Evolutionary conservation across 2,329 filamentous ascomycete genomes (phyloP).

Genomic region (Cryphonectria japonica): DNA sequence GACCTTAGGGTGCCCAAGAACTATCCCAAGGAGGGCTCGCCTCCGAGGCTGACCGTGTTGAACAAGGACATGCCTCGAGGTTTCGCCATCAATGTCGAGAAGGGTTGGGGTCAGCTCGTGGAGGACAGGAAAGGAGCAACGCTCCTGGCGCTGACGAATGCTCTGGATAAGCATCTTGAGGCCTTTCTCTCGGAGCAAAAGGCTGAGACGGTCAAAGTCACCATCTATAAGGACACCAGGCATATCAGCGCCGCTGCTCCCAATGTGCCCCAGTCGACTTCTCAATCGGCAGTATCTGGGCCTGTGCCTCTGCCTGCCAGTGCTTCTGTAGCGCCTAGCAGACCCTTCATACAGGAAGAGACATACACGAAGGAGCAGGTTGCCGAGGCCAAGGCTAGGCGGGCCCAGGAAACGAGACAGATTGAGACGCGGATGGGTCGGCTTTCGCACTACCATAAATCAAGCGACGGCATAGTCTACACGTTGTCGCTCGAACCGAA

Average conservation of each 20-base stretch:
- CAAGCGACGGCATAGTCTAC: constrained; percentile 70
- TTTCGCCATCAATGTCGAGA: constrained; percentile 77
- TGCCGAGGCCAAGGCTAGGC: constrained; percentile 62
- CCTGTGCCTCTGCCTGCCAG: not conserved
- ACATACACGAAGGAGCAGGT: constrained; percentile 64
- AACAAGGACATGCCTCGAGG: constrained; percentile 58
- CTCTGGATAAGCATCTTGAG: constrained; percentile 74
- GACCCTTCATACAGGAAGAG: constrained; percentile 47
- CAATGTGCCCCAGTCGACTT: not conserved
- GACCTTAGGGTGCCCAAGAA: constrained; percentile 64
- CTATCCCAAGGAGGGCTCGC: constrained; percentile 56
- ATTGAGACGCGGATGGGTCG: constrained; percentile 76
- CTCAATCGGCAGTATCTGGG: constrained; percentile 4
- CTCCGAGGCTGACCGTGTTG: constrained; percentile 21
- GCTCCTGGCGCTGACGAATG: constrained; percentile 68
- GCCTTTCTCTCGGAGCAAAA: constrained; percentile 70
- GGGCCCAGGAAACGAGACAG: constrained; percentile 70
- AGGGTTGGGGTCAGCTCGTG: constrained; percentile 70
- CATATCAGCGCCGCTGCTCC: constrained; percentile 41
- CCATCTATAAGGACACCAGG: constrained; percentile 62
- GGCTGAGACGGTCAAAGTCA: constrained; percentile 72
- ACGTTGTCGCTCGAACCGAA: constrained; percentile 71
- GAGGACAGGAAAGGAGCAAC: constrained; percentile 59
- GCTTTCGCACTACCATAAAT: constrained; percentile 68
- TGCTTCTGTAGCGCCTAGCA: constrained; percentile 20